Base-by-base conservation (phyloP, 192 early-diverging fungal genomes). In the Mortierella alpina region DNA sequence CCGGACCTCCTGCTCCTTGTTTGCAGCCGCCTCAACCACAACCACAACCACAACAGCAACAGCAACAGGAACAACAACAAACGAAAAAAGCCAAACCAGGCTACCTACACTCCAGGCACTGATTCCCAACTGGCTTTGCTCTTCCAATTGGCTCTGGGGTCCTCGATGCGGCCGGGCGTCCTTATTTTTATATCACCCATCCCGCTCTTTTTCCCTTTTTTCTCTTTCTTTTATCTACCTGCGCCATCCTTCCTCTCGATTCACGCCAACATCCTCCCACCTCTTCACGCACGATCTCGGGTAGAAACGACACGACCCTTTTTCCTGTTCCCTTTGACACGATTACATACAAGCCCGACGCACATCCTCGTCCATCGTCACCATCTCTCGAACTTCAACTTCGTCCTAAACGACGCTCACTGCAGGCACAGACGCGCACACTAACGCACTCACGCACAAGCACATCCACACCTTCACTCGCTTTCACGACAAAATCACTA, bases 331-430 rank as follows among this genome's bases (percentile, higher is more conserved):
- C 52, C 22, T 15, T 56, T n/a, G 49, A 52, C 41, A 17, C 5
- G 46, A 66, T 66, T 66, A 61, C 59, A 62, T 18, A 52, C 39
- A 55, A 71, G 42, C 11, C 39, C 20, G 47, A 46, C 45, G 23
- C 52, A 31, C 48, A 23, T 18, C 48, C 45, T 18, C 23, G 46
- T 59, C n/a, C 67, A 70, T 50, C 57, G 14, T 60, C 14, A 54
- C 40, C 40, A 20, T 61, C 55, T 14, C 17, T 59, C n/a, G 55
- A 70, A 41, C 57, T 13, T 60, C 14, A 54, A 41, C 40, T n/a
- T 61, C 68, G 14, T 42, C 57, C 14, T 22, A 8, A 70, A 40
- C 22, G 31, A 50, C 40, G 15, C 2, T 45, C 50, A 51, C 50
- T 51, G 13, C 50, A 51, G 13, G 50, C 44, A 5, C 60, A 48